Conservation (phyloP, 192 early-diverging fungal genomes). For the Entophlyctis luteolus region DNA sequence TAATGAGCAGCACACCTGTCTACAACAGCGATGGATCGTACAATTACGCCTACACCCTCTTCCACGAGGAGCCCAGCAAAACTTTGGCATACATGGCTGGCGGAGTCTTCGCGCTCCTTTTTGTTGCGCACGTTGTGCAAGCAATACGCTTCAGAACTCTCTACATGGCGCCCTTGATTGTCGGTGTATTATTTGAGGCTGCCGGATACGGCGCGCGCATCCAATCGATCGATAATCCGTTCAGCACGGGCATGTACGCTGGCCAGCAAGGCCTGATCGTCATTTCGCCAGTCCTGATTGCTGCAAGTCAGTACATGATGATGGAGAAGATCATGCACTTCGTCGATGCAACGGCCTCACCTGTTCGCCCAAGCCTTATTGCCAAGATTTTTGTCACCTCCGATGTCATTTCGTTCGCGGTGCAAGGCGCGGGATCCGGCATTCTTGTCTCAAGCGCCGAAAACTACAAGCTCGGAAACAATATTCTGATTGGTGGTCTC, state of each 20-base stretch:
- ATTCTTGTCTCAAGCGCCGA: not conserved
- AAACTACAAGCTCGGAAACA: not conserved
- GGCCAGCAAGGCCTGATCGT: constrained; percentile 18
- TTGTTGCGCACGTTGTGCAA: not conserved
- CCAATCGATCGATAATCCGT: not conserved
- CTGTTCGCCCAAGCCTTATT: not conserved
- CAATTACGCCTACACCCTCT: not conserved
- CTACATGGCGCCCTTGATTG: not conserved
- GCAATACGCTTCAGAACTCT: not conserved
- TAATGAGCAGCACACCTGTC: not conserved
- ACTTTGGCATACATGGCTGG: not conserved
- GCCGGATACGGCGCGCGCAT: not conserved
- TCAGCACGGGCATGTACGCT: constrained; percentile 2
- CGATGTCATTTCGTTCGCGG: constrained; percentile 24
- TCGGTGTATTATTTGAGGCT: not conserved
- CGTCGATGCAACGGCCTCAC: constrained; percentile 5
- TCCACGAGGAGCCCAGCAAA: not conserved
- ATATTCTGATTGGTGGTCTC: constrained; percentile 24
- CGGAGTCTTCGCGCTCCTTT: not conserved
- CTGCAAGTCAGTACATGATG: constrained; percentile 21
- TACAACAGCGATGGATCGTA: not conserved
- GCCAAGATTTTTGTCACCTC: constrained; percentile 20
- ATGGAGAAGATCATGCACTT: constrained; percentile 1
- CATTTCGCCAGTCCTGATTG: constrained; percentile 26
- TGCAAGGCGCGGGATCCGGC: constrained; percentile 20